Percentiles rank a stretch among this genome's conserved stretches.
These are phyloP conservation scores for Leccinellum luteum DNA, from an alignment of 768 basidiomycete genomes.

Conservation along the genomic window DNA sequence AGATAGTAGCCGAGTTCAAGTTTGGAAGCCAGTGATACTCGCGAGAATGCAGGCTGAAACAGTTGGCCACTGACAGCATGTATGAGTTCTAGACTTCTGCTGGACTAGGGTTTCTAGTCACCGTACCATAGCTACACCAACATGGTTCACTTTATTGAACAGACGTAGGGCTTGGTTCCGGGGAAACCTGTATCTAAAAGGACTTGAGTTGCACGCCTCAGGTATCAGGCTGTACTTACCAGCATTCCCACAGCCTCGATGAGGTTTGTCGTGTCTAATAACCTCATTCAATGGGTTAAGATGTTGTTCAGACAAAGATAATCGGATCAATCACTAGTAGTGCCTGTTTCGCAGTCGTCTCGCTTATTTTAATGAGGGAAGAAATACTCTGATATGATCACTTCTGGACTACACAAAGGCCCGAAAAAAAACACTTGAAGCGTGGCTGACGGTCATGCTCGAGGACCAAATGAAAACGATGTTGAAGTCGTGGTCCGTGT, in stretches of 20 bases:
- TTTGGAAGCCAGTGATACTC: background rate
- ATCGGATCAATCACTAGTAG: constrained; percentile 17
- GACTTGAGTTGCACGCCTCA: too few relatives aligned
- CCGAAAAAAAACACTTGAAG: constrained; percentile 36
- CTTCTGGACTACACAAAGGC: constrained; percentile 37
- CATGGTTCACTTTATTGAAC: background rate
- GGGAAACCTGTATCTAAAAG: constrained; percentile 8
- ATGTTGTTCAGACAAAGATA: constrained; percentile 8
- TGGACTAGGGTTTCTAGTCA: background rate
- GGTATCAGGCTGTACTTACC: constrained; percentile 8
- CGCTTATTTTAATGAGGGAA: constrained; percentile 9
- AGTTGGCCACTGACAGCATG: background rate
- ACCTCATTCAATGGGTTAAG: background rate
- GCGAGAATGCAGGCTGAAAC: background rate
- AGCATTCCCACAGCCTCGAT: constrained; percentile 14
- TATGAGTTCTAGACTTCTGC: background rate
- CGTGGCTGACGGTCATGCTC: constrained; percentile 33
- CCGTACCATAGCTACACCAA: background rate
- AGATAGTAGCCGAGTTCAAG: background rate
- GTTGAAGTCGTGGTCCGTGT: constrained; percentile 29
- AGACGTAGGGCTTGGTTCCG: background rate
- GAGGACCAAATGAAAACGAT: constrained; percentile 35
- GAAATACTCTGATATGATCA: constrained; percentile 5
- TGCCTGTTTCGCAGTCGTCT: constrained; percentile 21
- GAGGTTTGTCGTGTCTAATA: constrained; percentile 17